Conservation (phyloP, 371 early-diverging fungal genomes). For the Mucor circinelloides region DNA sequence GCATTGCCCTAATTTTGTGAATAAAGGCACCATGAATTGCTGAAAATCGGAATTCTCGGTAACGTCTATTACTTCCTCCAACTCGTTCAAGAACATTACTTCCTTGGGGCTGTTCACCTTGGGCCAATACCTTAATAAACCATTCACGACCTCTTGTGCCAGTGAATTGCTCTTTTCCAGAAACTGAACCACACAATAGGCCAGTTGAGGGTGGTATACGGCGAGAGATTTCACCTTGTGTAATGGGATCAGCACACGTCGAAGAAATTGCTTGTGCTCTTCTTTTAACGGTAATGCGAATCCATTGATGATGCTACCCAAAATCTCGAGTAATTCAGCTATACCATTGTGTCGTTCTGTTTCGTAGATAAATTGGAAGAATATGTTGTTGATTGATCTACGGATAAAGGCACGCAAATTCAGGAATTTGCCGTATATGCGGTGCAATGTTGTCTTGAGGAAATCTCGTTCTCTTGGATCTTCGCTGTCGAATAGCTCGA, state of each 20-base stretch:
- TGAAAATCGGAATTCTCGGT: slow-evolving; percentile 90
- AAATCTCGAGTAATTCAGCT: slow-evolving; percentile 94
- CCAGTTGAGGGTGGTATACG: slow-evolving; percentile 94
- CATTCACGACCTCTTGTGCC: slow-evolving; percentile 83
- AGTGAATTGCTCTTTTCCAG: slow-evolving; percentile 92
- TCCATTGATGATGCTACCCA: slow-evolving; percentile 98
- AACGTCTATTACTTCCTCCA: slow-evolving; percentile 94
- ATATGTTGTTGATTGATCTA: slow-evolving; percentile 95
- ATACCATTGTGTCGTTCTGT: slow-evolving; percentile 96
- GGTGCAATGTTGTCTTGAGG: slow-evolving; percentile 94
- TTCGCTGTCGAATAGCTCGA: slow-evolving; percentile 97
- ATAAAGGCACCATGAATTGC: slow-evolving; percentile 87
- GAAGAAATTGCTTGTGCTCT: slow-evolving; percentile 94
- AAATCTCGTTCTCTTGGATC: slow-evolving; percentile 98
- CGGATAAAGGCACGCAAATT: slow-evolving; percentile 96
- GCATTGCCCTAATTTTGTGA: slow-evolving; percentile 91
- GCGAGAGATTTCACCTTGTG: slow-evolving; percentile 93
- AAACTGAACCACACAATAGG: slow-evolving; percentile 97
- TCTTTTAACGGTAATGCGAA: slow-evolving; percentile 97
- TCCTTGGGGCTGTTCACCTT: slow-evolving; percentile 98
- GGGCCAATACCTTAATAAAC: slow-evolving; percentile 94
- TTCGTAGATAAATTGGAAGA: slow-evolving; percentile 96
- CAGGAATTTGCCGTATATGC: slow-evolving; percentile 97
- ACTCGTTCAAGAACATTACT: slow-evolving; percentile 96
- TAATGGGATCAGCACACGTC: slow-evolving; percentile 90